Percentiles rank a stretch among this genome's conserved stretches.
Conservation (phyloP, 2,329 filamentous ascomycete genomes). For the Chalaropsis thielavioides region DNA sequence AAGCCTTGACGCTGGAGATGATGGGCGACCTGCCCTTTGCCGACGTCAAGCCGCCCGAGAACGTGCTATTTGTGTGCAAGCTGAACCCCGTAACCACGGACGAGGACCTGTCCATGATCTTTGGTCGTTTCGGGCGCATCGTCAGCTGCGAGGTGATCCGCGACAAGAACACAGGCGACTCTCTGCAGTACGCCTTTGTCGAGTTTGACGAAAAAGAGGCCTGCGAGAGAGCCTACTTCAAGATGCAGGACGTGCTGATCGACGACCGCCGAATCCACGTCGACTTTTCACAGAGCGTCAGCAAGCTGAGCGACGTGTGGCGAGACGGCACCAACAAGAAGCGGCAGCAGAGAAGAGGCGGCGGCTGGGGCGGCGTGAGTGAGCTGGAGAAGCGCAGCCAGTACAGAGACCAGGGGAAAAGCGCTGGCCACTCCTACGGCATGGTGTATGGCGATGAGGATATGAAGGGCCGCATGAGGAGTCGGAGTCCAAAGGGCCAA, state of each 20-base stretch:
- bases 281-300: constrained; percentile 92
- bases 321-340: constrained; percentile 73
- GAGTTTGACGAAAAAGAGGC: constrained; percentile 87
- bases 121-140: constrained; percentile 90
- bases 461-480: constrained; percentile 26
- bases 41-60: constrained; percentile 93
- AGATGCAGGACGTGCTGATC: constrained; percentile 95
- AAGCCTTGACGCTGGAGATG: constrained; percentile 91
- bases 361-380: constrained; percentile 77
- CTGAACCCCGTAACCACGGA: constrained; percentile 92
- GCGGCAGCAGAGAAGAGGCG: constrained; percentile 46
- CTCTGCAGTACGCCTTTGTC: constrained; percentile 93
- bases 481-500: constrained; percentile 22
- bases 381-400: constrained; percentile 82
- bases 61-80: constrained; percentile 96
- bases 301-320: constrained; percentile 80
- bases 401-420: constrained; percentile 51
- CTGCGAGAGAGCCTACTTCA: constrained; percentile 92
- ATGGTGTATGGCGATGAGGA: constrained; percentile 73
- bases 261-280: constrained; percentile 97
- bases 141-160: constrained; percentile 91
- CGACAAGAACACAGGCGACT: constrained; percentile 86
- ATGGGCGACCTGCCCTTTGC: constrained; percentile 95
- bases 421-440: constrained; percentile 41
- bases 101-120: constrained; percentile 87